Evolutionary conservation across 805 yeast genomes (phyloP).

Genomic region (Metschnikowia reukaufii): DNA sequence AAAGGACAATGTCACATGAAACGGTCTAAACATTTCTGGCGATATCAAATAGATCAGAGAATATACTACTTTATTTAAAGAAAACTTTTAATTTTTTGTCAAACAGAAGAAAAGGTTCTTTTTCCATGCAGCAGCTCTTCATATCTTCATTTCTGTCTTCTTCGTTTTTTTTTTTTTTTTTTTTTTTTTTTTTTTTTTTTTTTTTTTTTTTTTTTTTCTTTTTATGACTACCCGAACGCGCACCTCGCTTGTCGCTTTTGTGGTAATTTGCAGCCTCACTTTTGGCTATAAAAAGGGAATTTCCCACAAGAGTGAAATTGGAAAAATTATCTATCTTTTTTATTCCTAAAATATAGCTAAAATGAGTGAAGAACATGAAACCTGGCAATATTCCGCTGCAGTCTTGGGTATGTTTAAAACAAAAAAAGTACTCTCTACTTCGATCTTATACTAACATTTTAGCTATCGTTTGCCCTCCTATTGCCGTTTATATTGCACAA

Average conservation of each 20-base stretch:
- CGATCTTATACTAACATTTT: neutral
- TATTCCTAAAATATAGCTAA: conserved; percentile 5
- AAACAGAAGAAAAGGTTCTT: no score
- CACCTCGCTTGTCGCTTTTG: conserved; percentile 2
- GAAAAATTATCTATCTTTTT: conserved; percentile 4
- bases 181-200: no score
- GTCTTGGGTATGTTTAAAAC: conserved; percentile 6
- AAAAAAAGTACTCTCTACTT: neutral
- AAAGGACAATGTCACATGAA: no score
- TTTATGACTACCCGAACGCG: neutral
- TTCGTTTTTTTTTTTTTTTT: no score
- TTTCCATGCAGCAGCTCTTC: no score
- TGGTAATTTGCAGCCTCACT: conserved; percentile 7
- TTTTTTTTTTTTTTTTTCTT: neutral
- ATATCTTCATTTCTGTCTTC: no score
- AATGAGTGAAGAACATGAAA: conserved; percentile 12
- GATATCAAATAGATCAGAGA: no score
- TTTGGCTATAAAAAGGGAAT: conserved; percentile 4
- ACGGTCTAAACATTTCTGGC: no score
- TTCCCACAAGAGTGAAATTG: neutral
- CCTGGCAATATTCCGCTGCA: conserved; percentile 10
- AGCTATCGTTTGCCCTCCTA: conserved; percentile 9
- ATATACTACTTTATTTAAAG: no score
- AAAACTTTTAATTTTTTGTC: no score
- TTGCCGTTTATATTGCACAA: conserved; percentile 9